phyloP scores from a whole-genome alignment of 169 alveolate species.

The Eimeria necatrix region DNA sequence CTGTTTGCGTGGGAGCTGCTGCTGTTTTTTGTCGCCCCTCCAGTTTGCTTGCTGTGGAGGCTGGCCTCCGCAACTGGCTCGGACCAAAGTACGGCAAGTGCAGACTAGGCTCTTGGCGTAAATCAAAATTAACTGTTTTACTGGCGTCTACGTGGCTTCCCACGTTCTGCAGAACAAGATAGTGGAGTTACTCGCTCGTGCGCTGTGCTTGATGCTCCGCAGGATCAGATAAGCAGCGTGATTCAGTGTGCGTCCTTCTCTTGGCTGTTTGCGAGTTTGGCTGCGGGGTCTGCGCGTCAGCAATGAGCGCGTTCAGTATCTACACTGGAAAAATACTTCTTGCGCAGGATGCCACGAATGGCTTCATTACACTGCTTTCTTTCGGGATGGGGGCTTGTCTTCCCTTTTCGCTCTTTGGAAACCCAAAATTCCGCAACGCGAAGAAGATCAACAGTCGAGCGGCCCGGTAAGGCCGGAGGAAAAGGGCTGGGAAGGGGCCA shows the following conservation, averaged over 20 bases:
- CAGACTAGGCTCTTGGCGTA: no score
- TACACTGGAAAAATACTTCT: conserved; percentile 40
- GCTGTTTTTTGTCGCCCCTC: conserved; percentile 53
- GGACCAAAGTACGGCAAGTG: background rate
- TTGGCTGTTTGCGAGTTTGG: conserved; percentile 65
- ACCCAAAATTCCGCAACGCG: conserved; percentile 52
- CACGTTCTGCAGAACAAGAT: no score
- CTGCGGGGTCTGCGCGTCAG: conserved; percentile 69
- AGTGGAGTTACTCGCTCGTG: no score
- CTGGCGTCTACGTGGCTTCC: no score
- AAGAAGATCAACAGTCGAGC: conserved; percentile 60
- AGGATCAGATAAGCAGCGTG: conserved; percentile 31
- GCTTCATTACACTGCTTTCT: conserved; percentile 26
- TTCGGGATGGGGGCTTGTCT: conserved; percentile 73
- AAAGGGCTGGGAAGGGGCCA: background rate
- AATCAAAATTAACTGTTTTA: background rate
- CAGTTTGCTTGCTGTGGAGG: conserved; percentile 43
- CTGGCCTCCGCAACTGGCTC: background rate
- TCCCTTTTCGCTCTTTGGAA: conserved; percentile 36
- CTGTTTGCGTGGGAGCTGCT: conserved; percentile 51
- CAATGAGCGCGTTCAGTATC: conserved; percentile 72
- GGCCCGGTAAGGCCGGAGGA: conserved; percentile 27
- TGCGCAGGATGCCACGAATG: conserved; percentile 45
- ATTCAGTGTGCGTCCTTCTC: conserved; percentile 50
- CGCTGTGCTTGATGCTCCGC: background rate